Evolutionary conservation across 2,329 filamentous ascomycete genomes (phyloP), one percentile per base, ranked within the genome.

Genomic region (Clonostachys rhizophaga): DNA sequence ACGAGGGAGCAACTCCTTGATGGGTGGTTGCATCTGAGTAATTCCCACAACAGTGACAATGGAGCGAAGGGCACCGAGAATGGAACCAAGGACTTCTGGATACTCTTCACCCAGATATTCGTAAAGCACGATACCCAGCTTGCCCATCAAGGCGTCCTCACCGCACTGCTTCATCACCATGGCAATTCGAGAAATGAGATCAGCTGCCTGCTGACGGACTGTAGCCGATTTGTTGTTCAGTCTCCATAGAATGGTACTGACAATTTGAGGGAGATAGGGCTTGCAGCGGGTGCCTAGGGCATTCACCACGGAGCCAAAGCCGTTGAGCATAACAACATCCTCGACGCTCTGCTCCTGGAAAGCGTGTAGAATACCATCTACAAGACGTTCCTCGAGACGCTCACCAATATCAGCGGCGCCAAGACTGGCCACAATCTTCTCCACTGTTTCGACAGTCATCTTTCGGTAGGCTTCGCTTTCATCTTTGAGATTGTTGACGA

Each of bases 101-200:
- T 99, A 99, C 66, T 99, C 94, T 72, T 99, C 94, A 66, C 94
- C 94, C 1, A 99, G 82, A 62, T 97, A 97, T 70, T 99, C 94
- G 74, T 99, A 99, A 18, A 99, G 79, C 11, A 96, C 91, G 47
- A 95, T 79, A 56, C 92, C 90, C 35, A 99, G 83, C 69, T 96
- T 96, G 58, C 91, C 91, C 84, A 99, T 94, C 45, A 97, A 78
- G 2, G 87, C 88, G 66, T 99, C 94, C 66, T 99, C 92, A 44
- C 91, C 91, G 62, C 94, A 99, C 69, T 97, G 91, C 71, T 95
- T 95, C 91, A 99, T 97, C 44, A 97, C 92, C 78, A 96, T 92
- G 6, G 94, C 94, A 59, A 99, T 96, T 18, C 94, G 89, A 9
- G 91, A 96, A 55, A 99, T 95, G 42, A 99, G 79, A 65, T 99